Conservation (phyloP, 164 flowering plant species). For the Liriodendron chinense region DNA sequence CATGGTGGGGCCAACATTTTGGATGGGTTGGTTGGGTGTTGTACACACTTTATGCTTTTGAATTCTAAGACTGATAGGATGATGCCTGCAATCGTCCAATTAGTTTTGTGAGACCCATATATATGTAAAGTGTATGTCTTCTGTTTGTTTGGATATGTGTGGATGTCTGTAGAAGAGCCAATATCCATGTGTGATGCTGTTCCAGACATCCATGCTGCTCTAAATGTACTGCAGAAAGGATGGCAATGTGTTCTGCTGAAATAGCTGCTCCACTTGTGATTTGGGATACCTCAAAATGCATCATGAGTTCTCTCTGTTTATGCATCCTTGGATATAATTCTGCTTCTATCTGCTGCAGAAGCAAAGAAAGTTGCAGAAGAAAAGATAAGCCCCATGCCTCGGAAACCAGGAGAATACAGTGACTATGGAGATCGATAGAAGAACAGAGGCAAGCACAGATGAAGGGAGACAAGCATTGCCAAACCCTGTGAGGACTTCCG, state of each 20-base stretch:
- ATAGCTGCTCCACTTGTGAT: neutral
- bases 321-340: neutral
- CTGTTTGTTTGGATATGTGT: no score
- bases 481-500: constrained; percentile 19
- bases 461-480: constrained; percentile 30
- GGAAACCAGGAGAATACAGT: constrained; percentile 13
- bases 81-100: no score
- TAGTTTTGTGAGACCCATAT: no score
- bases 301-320: neutral
- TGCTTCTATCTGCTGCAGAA: constrained; percentile 23
- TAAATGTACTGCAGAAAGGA: no score
- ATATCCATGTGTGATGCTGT: neutral
- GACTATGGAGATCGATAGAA: constrained; percentile 6
- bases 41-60: no score
- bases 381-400: constrained; percentile 17
- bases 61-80: no score
- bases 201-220: neutral
- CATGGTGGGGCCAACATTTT: no score
- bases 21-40: no score
- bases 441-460: constrained; percentile 3
- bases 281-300: neutral
- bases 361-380: constrained; percentile 22
- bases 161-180: neutral
- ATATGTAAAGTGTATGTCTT: no score
- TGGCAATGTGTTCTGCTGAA: neutral